Base-by-base conservation (phyloP, 116 monocot species). In the Papilionanthe hybrid region DNA sequence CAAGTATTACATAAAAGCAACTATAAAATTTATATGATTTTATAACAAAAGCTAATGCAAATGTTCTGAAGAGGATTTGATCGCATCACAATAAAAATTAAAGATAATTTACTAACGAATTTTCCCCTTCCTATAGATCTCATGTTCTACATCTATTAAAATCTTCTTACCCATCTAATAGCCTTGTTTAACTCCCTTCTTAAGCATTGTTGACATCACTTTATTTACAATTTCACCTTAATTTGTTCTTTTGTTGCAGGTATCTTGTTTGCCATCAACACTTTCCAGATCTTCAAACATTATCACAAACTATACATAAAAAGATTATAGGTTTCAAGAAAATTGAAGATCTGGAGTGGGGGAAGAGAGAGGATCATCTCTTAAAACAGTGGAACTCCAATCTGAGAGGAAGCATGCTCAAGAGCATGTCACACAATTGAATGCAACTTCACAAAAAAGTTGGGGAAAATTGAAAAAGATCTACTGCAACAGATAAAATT, bases 281-380 rank as follows among this genome's bases (percentile, higher is more conserved):
- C 43, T 91, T 90, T 84, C 92, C 94, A 29, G 76, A 57, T 77
- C 82, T 97, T 77, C 90, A 94, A 76, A 86, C 91, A 72, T 87
- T 79, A 57, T 82, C 85, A 30, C 87, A 84, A 29, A 19, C 37
- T 57, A 44, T 89, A 18, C 80, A 88, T 76, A 84, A 80, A 42
- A 84, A 55, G 57, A 67, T 89, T 43, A n/a, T 45, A 17, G 83
- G 79, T 27, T 79, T 67, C 27, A 81, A 37, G 82, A 87, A 86
- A 53, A 63, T 83, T 15, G 76, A 71, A 19, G 83, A 87, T 44
- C 85, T 82, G 47, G 95, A 90, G 27, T 92, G 95, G 92, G 85
- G 58, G 82, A 82, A 86, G 82, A 90, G 79, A 75, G 94, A 96
- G 85, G 75, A 43, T 53, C 75, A 72, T 44, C 83, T 97, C 57